Percentiles rank a stretch among this genome's conserved stretches.
Conservation (phyloP, 805 yeast genomes). For the Suhomyces emberorum region DNA sequence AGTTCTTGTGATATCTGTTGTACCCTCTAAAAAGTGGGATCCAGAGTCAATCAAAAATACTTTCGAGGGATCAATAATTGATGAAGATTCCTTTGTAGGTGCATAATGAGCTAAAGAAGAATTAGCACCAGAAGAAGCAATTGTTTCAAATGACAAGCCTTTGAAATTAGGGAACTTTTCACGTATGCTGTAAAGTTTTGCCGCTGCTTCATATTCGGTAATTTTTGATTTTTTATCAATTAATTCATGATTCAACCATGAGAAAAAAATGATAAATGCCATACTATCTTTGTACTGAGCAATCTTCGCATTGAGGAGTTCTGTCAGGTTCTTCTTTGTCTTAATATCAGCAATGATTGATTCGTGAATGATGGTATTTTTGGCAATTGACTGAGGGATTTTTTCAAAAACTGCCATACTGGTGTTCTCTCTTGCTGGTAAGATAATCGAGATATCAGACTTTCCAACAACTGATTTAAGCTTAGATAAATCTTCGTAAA, state of each 20-base stretch:
- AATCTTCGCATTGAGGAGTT: conserved; percentile 62
- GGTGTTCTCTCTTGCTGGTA: conserved; percentile 30
- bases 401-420: conserved; percentile 30
- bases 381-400: conserved; percentile 29
- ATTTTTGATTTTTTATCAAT: conserved; percentile 38
- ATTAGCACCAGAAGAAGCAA: conserved; percentile 72
- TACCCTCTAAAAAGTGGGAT: conserved; percentile 88
- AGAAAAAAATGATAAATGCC: conserved; percentile 66
- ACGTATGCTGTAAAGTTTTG: conserved; percentile 55
- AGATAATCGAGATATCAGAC: conserved; percentile 20
- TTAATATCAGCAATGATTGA: conserved; percentile 51
- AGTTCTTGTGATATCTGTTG: conserved; percentile 94
- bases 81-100: conserved; percentile 57
- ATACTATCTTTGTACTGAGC: conserved; percentile 87
- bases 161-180: conserved; percentile 51
- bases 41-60: conserved; percentile 87
- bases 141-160: conserved; percentile 73
- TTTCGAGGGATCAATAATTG: conserved; percentile 61
- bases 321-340: conserved; percentile 70
- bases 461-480: conserved; percentile 18
- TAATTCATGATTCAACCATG: conserved; percentile 74
- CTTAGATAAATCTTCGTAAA: conserved; percentile 53
- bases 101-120: conserved; percentile 75
- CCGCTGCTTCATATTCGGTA: conserved; percentile 65
- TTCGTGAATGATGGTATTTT: conserved; percentile 19